These are phyloP conservation scores for Schizosaccharomyces osmophilus DNA, from an alignment of 805 yeast species.

Conservation along the genomic window DNA sequence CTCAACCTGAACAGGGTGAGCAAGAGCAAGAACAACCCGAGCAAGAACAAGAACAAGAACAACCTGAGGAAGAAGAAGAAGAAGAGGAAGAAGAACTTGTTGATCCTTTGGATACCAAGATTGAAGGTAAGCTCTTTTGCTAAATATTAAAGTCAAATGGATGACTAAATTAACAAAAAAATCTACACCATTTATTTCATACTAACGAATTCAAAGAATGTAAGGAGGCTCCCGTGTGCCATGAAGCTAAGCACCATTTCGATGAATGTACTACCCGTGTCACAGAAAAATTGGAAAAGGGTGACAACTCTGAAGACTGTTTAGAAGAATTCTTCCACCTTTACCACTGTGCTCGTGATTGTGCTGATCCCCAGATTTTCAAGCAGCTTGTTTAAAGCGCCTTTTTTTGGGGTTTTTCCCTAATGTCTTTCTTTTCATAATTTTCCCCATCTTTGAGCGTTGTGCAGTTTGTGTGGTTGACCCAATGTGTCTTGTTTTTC, in stretches of 20 bases:
- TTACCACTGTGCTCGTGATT: background rate
- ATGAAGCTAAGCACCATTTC: slow-evolving; percentile 63
- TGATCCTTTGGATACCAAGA: slow-evolving; percentile 41
- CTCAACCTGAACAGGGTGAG: slow-evolving; percentile 5
- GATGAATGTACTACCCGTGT: slow-evolving; percentile 92
- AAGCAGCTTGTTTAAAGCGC: no score
- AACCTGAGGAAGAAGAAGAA: slow-evolving; percentile 32
- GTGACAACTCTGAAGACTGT: slow-evolving; percentile 38
- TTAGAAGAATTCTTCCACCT: slow-evolving; percentile 1
- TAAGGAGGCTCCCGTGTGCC: slow-evolving; percentile 38
- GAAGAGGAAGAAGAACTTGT: slow-evolving; percentile 46
- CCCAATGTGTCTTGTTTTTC: no score
- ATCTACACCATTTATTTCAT: no score
- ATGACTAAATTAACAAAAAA: background rate
- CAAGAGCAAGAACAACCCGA: slow-evolving; percentile 10
- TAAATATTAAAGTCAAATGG: background rate
- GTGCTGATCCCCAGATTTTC: background rate
- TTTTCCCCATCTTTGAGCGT: no score
- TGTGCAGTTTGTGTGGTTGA: no score
- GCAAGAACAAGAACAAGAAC: slow-evolving; percentile 15
- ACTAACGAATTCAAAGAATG: slow-evolving; percentile 23
- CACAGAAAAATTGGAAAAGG: slow-evolving; percentile 61
- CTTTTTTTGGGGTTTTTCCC: no score
- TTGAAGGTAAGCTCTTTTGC: slow-evolving; percentile 17
- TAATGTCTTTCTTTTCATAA: no score